These are phyloP conservation scores for Marasmius tenuissimus DNA, from an alignment of 1,284 basidiomycete genomes.

Conservation along the genomic window DNA sequence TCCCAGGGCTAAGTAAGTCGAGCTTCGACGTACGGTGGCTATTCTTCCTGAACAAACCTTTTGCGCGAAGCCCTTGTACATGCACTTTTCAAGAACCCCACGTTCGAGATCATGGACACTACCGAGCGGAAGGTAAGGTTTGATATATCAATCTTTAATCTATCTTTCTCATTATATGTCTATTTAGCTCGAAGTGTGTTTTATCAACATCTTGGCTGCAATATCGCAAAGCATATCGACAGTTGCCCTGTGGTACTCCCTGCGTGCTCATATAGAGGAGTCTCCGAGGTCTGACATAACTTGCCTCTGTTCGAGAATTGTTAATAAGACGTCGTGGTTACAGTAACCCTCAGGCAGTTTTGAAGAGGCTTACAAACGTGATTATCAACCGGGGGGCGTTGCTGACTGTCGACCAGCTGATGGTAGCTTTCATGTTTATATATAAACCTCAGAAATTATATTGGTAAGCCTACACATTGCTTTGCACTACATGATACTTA, in stretches of 20 bases:
- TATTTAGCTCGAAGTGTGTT: background rate
- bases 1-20: background rate
- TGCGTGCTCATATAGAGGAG: background rate
- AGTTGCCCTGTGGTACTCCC: background rate
- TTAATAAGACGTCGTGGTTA: background rate
- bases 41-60: background rate
- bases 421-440: background rate
- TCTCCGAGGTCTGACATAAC: background rate
- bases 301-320: background rate
- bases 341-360: background rate
- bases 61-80: background rate
- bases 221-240: constrained; percentile 1
- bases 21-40: background rate
- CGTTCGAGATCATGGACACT: background rate
- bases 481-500: background rate
- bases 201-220: background rate
- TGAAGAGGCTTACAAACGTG: background rate
- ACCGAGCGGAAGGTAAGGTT: background rate
- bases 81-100: background rate
- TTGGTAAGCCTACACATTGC: background rate
- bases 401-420: background rate
- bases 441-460: background rate
- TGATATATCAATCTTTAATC: background rate
- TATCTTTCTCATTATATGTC: background rate
- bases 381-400: background rate